A percentile compares a stretch with the other conserved stretches of the same genome.
phyloP scores from a whole-genome alignment of 163 green algal genomes.

The Chloromonas sp. region DNA sequence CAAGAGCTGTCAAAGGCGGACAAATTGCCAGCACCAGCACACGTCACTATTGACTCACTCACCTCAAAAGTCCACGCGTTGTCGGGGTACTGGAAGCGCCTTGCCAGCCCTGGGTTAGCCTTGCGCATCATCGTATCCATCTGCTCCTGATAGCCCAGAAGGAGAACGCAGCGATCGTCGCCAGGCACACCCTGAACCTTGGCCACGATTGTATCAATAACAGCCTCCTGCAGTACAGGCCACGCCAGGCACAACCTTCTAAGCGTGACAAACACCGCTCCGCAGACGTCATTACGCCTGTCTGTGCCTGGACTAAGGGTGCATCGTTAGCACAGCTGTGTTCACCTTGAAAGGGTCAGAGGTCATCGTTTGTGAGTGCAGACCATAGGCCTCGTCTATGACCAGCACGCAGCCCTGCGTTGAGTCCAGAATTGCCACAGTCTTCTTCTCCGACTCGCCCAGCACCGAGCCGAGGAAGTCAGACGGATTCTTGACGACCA shows the following conservation, averaged over 20 bases:
- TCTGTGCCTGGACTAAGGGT: too few species aligned
- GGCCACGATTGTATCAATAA: conserved; percentile 45
- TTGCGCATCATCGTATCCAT: conserved; percentile 44
- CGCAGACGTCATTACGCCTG: too few species aligned
- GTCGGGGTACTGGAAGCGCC: conserved; percentile 28
- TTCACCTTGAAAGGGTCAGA: conserved; percentile 27
- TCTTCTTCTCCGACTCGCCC: conserved; percentile 38
- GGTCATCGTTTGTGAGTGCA: conserved; percentile 11
- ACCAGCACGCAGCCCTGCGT: conserved; percentile 40
- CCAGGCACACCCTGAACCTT: conserved; percentile 47
- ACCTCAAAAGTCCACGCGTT: not conserved
- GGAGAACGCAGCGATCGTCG: conserved; percentile 49
- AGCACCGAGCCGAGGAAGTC: conserved; percentile 42
- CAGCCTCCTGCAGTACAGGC: conserved; percentile 21
- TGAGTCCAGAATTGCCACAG: conserved; percentile 37
- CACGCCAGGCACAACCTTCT: too few species aligned
- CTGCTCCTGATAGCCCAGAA: conserved; percentile 46
- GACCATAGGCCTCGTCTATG: conserved; percentile 49
- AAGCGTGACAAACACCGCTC: too few species aligned
- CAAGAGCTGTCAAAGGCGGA: too few species aligned
- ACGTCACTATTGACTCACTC: too few species aligned
- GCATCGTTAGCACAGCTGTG: too few species aligned
- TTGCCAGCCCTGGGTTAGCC: conserved; percentile 36
- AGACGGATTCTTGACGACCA: conserved; percentile 34
- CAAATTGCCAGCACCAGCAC: too few species aligned